Evolutionary conservation across 129 eudicot genomes (phyloP).

Genomic region (Deinandra increscens): DNA sequence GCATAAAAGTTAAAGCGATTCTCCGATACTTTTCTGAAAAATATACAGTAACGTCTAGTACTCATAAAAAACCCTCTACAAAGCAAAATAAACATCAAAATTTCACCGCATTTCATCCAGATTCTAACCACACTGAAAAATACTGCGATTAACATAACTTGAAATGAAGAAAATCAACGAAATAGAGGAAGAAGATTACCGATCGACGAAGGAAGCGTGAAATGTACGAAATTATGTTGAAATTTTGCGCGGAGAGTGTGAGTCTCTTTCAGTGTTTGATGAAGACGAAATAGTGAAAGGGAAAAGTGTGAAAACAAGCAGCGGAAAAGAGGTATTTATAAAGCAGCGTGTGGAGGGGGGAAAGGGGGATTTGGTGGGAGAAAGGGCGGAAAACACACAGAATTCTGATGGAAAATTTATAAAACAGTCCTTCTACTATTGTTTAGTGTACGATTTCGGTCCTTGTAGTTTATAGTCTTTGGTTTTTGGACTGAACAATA

Average conservation of each 20-base stretch:
- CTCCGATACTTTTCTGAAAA: background rate
- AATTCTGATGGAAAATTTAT: background rate
- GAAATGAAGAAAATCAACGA: conserved; percentile 11
- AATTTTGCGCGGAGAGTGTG: background rate
- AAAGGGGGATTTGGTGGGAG: conserved; percentile 10
- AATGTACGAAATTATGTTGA: conserved; percentile 33
- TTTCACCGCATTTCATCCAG: background rate
- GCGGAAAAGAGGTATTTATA: conserved; percentile 34
- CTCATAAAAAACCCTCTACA: background rate
- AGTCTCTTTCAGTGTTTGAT: conserved; percentile 21
- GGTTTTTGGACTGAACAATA: background rate
- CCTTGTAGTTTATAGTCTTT: background rate
- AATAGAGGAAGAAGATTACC: conserved; percentile 6
- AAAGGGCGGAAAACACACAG: conserved; percentile 24
- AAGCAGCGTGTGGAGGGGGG: conserved; percentile 9
- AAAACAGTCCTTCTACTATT: background rate
- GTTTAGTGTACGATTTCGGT: background rate
- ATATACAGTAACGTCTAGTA: background rate
- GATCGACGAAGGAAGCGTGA: conserved; percentile 34
- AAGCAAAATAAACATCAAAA: background rate
- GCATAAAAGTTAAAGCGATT: conserved; percentile 9
- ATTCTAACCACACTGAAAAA: background rate
- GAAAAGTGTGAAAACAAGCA: conserved; percentile 30
- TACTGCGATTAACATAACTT: background rate
- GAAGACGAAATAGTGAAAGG: conserved; percentile 23